A percentile compares a stretch with the other conserved stretches of the same genome.
These are phyloP conservation scores for Rhodotorula graminis DNA, from an alignment of 768 basidiomycete species.

Conservation along the genomic window DNA sequence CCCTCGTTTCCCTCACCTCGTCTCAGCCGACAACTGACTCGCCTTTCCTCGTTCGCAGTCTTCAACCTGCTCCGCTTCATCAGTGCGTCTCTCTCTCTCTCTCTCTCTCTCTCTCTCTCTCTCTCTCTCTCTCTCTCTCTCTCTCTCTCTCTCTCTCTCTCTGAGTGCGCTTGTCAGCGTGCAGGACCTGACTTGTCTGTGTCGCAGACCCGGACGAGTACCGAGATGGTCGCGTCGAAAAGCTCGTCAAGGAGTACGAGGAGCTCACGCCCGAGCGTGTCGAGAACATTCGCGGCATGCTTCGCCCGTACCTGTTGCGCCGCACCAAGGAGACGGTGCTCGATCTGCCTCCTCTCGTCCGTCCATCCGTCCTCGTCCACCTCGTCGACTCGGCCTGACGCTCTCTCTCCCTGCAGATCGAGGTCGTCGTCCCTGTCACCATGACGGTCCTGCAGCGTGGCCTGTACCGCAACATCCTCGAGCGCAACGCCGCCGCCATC, in stretches of 20 bases:
- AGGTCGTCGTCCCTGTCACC: constrained; percentile 50
- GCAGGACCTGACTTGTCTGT: too few relatives aligned
- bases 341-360: constrained; percentile 41
- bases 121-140: background rate
- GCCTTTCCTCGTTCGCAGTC: constrained; percentile 46
- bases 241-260: constrained; percentile 67
- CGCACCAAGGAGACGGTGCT: constrained; percentile 62
- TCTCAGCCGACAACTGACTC: background rate
- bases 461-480: constrained; percentile 49
- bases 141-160: too few relatives aligned
- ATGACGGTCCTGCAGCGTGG: constrained; percentile 47
- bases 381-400: too few relatives aligned
- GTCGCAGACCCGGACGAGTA: constrained; percentile 62
- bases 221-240: constrained; percentile 60
- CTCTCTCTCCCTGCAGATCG: constrained; percentile 34
- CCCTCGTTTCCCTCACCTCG: fast-evolving
- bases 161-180: too few relatives aligned
- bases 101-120: background rate
- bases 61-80: constrained; percentile 98
- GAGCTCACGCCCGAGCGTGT: constrained; percentile 74
- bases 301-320: constrained; percentile 84
- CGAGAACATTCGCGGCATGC: constrained; percentile 67
- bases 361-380: background rate
- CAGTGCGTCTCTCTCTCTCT: constrained; percentile 19
- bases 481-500: constrained; percentile 44